Evolutionary conservation across 805 yeast genomes (phyloP).

Genomic region (Danielozyma ontarioensis): DNA sequence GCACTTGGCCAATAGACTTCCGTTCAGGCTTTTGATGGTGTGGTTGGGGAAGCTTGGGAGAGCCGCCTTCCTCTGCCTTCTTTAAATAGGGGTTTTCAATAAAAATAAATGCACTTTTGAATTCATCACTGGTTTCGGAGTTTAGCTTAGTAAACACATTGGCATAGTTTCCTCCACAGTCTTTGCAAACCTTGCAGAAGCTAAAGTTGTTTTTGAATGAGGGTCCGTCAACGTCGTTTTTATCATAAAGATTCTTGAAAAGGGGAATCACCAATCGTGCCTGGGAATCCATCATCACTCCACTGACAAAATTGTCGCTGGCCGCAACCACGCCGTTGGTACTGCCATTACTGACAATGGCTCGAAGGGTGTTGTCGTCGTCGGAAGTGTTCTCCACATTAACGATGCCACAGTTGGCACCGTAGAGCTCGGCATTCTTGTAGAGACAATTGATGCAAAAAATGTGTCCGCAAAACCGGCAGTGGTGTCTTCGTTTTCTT

Average conservation of each 20-base stretch:
- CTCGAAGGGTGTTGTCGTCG: neutral
- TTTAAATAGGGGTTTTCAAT: slow-evolving; percentile 29
- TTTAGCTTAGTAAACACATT: slow-evolving; percentile 8
- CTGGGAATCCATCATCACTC: slow-evolving; percentile 14
- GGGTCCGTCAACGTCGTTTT: slow-evolving; percentile 5
- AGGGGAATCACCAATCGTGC: slow-evolving; percentile 36
- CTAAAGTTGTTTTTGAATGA: slow-evolving; percentile 14
- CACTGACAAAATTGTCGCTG: slow-evolving; percentile 11
- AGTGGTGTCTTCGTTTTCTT: slow-evolving; percentile 40
- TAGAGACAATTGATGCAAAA: slow-evolving; percentile 28
- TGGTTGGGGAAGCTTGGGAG: neutral
- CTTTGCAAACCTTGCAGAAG: slow-evolving; percentile 27
- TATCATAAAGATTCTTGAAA: slow-evolving; percentile 14
- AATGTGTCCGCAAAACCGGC: slow-evolving; percentile 47
- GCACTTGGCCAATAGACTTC: slow-evolving; percentile 6
- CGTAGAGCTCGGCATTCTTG: slow-evolving; percentile 8
- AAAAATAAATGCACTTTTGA: slow-evolving; percentile 16
- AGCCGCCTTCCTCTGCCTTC: slow-evolving; percentile 1
- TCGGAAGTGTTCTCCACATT: neutral
- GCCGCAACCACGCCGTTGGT: slow-evolving; percentile 4
- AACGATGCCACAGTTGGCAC: slow-evolving; percentile 4
- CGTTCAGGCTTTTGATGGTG: slow-evolving; percentile 4
- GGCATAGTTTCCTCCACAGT: slow-evolving; percentile 23
- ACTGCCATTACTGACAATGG: neutral
- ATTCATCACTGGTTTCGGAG: slow-evolving; percentile 10